Conservation (phyloP, 192 early-diverging fungal species). For the Anaeromyces robustus region DNA sequence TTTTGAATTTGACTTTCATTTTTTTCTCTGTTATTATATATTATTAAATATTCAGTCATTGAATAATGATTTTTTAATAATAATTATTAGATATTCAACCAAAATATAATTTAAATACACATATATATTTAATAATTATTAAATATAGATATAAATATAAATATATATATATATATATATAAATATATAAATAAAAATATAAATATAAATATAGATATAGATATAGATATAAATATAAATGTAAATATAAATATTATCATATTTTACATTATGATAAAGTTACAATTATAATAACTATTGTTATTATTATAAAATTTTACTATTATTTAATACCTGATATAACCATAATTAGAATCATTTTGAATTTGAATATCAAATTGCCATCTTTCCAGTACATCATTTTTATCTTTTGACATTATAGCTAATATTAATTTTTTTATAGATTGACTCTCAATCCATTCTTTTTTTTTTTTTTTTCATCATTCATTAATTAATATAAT, state of each 20-base stretch:
- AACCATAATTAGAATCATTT: conserved; percentile 12
- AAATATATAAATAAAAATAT: too few species aligned
- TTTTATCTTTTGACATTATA: conserved; percentile 66
- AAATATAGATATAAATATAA: too few species aligned
- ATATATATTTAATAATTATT: too few species aligned
- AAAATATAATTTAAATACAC: too few species aligned
- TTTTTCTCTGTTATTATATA: conserved; percentile 19
- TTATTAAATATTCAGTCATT: conserved; percentile 3
- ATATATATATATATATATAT: too few species aligned
- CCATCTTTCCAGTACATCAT: conserved; percentile 80
- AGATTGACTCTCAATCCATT: conserved; percentile 56
- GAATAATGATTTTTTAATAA: not conserved
- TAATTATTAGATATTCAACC: too few species aligned
- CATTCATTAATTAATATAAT: not conserved
- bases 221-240: too few species aligned
- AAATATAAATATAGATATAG: too few species aligned
- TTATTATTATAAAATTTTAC: too few species aligned
- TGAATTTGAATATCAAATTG: conserved; percentile 80
- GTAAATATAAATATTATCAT: too few species aligned
- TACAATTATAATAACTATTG: too few species aligned
- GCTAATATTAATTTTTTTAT: conserved; percentile 77
- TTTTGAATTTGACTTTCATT: conserved; percentile 41
- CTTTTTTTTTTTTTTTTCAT: conserved; percentile 14
- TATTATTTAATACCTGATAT: not conserved
- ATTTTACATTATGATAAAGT: too few species aligned